These are phyloP conservation scores for Cryomyces antarcticus DNA, from an alignment of 495 filamentous ascomycete genomes.

Conservation along the genomic window DNA sequence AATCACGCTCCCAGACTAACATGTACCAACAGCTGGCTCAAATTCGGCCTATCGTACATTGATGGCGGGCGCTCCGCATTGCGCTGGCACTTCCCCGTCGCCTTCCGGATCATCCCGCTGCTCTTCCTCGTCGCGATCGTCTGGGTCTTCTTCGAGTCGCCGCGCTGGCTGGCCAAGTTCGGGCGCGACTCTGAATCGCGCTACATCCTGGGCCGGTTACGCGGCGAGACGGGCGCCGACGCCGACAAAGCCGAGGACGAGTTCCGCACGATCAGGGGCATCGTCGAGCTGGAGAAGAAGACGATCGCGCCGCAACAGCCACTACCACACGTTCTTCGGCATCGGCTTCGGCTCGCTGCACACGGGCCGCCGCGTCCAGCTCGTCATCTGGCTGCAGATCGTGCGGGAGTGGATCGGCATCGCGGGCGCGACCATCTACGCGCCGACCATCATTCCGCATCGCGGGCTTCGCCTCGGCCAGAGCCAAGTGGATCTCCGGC, in stretches of 20 bases:
- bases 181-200: conserved; percentile 13
- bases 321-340: conserved; percentile 40
- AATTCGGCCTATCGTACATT: conserved; percentile 41
- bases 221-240: conserved; percentile 39
- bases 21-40: conserved; percentile 26
- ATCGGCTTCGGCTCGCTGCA: conserved; percentile 39
- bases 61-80: conserved; percentile 33
- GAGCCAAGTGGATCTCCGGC: conserved; percentile 37
- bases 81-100: conserved; percentile 48
- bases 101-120: conserved; percentile 44
- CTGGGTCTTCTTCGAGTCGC: conserved; percentile 7
- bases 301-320: conserved; percentile 29
- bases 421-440: conserved; percentile 43
- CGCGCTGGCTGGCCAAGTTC: conserved; percentile 5
- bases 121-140: conserved; percentile 21
- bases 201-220: conserved; percentile 36
- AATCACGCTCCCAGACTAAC: not conserved
- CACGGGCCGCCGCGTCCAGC: conserved; percentile 38
- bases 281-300: conserved; percentile 34
- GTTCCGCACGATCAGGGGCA: conserved; percentile 37
- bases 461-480: conserved; percentile 36
- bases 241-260: conserved; percentile 32
- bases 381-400: conserved; percentile 50
- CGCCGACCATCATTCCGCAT: conserved; percentile 44
- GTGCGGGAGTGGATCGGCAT: conserved; percentile 57